Percentiles rank a stretch among this genome's conserved stretches.
Evolutionary conservation across 2,329 filamentous ascomycete genomes (phyloP).

Genomic region (Ophidiomyces ophidiicola): DNA sequence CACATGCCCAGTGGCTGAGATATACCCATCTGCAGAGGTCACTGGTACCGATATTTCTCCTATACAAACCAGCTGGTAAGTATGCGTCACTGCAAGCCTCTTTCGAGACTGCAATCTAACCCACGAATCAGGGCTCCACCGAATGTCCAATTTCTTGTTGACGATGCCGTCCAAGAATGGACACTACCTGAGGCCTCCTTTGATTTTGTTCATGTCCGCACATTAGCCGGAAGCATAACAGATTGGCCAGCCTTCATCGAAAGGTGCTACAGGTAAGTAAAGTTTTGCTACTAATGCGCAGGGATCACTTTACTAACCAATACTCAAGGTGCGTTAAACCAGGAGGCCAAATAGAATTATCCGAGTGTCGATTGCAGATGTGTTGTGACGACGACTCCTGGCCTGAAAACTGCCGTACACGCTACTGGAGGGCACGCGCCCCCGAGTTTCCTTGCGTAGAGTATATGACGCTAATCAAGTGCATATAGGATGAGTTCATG

Average conservation of each 20-base stretch:
- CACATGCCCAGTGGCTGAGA: conserved; percentile 10
- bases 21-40: conserved; percentile 12
- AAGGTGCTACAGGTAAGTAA: conserved; percentile 35
- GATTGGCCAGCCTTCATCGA: conserved; percentile 41
- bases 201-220: conserved; percentile 45
- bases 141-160: conserved; percentile 51
- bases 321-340: conserved; percentile 20
- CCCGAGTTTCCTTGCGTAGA: background rate
- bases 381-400: conserved; percentile 15
- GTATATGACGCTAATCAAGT: background rate
- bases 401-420: conserved; percentile 10
- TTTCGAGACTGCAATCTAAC: background rate
- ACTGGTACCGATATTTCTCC: conserved; percentile 14
- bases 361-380: conserved; percentile 15
- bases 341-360: conserved; percentile 21
- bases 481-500: conserved; percentile 11
- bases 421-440: conserved; percentile 12
- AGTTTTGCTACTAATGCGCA: too few relatives aligned
- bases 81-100: background rate
- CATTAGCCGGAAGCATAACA: conserved; percentile 42
- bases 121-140: conserved; percentile 38
- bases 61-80: conserved; percentile 14
- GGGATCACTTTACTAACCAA: too few relatives aligned
- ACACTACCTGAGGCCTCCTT: conserved; percentile 38
- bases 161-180: conserved; percentile 52